A percentile compares a stretch with the other conserved stretches of the same genome.
phyloP scores from a whole-genome alignment of 169 alveolate genomes.

The Cryptosporidium ryanae region DNA sequence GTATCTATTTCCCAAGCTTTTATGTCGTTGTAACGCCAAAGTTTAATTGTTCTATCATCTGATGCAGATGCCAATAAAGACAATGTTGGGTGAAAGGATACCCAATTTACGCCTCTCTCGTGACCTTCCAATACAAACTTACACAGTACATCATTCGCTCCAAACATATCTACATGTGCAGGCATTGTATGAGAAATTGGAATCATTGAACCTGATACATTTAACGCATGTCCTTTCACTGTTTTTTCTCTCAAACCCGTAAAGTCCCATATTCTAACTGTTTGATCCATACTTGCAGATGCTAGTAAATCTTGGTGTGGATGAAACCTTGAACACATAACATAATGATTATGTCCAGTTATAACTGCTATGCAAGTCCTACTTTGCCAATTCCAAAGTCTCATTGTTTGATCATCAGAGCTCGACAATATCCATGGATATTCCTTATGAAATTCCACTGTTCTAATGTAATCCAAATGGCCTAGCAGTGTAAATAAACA shows the following conservation, averaged over 20 bases:
- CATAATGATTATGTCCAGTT: conserved; percentile 97
- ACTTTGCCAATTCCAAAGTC: conserved; percentile 97
- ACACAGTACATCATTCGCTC: conserved; percentile 91
- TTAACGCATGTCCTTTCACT: conserved; percentile 79
- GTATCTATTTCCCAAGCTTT: conserved; percentile 94
- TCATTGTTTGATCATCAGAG: conserved; percentile 96
- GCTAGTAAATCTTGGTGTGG: conserved; percentile 93
- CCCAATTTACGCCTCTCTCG: conserved; percentile 97
- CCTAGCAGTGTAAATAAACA: conserved; percentile 93
- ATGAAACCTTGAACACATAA: conserved; percentile 96
- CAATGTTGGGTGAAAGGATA: conserved; percentile 91
- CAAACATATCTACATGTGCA: conserved; percentile 85
- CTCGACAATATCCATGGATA: conserved; percentile 96
- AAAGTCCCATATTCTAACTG: conserved; percentile 96
- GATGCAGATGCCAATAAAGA: conserved; percentile 93
- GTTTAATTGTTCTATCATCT: conserved; percentile 93
- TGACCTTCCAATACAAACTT: conserved; percentile 95
- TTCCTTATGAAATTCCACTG: conserved; percentile 94
- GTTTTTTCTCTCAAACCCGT: conserved; percentile 92
- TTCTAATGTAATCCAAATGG: conserved; percentile 95
- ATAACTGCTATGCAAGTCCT: conserved; percentile 88
- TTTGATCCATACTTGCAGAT: conserved; percentile 93
- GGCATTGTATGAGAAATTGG: conserved; percentile 48
- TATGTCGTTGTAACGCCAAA: conserved; percentile 93
- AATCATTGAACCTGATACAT: conserved; percentile 17